Evolutionary conservation across 768 basidiomycete species (phyloP), one percentile per base, ranked within the genome.

Genomic region (Crepidotus variabilis): DNA sequence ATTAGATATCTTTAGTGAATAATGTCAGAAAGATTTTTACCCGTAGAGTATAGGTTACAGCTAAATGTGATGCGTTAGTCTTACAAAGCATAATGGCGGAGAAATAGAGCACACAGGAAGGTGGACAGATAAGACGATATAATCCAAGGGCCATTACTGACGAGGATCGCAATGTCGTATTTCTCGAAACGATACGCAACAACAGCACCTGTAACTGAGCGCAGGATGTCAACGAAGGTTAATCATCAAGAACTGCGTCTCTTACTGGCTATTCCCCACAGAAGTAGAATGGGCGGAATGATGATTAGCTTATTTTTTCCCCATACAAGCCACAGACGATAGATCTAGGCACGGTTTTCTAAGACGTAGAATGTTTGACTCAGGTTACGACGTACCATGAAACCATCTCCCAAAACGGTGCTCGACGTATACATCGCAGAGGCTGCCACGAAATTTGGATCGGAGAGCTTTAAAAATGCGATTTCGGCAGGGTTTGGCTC

Each of bases 111-210:
- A 51, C 45, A 62, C 64, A 67, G 6, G 55, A 62, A 65, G 53
- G 61, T 64, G 8, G 62, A 47, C 16, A 58, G 53, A 47, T 63
- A 64, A 47, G 48, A 63, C 4, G 57, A 53, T 9, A 61, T 63
- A 16, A 63, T 59, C 63, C 65, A 65, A n/a, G 59, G 56, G 35
- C 62, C 63, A 35, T 60, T 63, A 32, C 58, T 58, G 20, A 55
- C 59, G 52, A 64, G 64, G 2, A 64, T 53, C 20, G 63, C 61
- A 14, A 55, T 51, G 14, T 51, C 58, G 13, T 59, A 54, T 56
- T 60, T 56, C 14, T 60, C 58, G 49, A 59, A 65, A 20, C 63
- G 46, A 45, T 61, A 63, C 18, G 57, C 63, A 22, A 63, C 56
- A 56, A 60, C 57, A 13, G 54, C 46, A 35, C 61, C 60, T n/a